Percentiles rank a stretch among this genome's conserved stretches.
Evolutionary conservation across 1,284 basidiomycete genomes (phyloP).

Genomic region (Ceratobasidium sp.): DNA sequence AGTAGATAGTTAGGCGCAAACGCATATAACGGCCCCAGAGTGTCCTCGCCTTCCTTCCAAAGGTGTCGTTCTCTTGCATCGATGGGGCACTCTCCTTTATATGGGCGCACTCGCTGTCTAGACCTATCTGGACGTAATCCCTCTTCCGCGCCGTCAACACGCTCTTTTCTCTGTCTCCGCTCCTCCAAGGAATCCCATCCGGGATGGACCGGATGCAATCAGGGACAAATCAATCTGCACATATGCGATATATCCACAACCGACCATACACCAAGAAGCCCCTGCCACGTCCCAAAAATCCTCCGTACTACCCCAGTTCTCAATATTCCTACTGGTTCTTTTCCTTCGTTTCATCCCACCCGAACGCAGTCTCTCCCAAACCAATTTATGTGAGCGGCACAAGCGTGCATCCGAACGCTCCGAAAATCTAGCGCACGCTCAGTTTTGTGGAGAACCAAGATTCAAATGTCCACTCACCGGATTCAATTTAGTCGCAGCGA

Average conservation of each 20-base stretch:
- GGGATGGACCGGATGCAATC: conserved; percentile 33
- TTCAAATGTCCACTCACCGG: conserved; percentile 5
- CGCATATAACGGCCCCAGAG: conserved; percentile 1
- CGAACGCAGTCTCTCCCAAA: neutral
- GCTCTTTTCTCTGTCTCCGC: conserved; percentile 5
- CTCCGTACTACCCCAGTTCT: neutral
- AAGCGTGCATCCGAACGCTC: conserved; percentile 8
- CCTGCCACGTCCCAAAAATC: neutral
- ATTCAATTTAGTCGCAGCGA: conserved; percentile 12
- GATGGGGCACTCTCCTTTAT: neutral
- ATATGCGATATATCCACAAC: conserved; percentile 11
- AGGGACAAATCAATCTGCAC: conserved; percentile 9
- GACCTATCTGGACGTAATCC: no score
- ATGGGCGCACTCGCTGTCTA: no score
- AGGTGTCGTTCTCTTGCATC: neutral
- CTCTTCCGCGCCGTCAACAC: conserved; percentile 17
- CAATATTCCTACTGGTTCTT: neutral
- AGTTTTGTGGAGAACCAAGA: neutral
- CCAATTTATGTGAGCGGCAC: neutral
- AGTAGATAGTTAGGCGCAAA: no score
- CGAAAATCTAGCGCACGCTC: conserved; percentile 25
- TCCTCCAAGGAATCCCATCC: conserved; percentile 11
- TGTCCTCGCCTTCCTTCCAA: neutral
- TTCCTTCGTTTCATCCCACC: no score
- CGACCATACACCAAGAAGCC: neutral